Evolutionary conservation across 495 filamentous ascomycete genomes (phyloP), one percentile per base, ranked within the genome.

Genomic region (Lasiosphaeris hirsuta): DNA sequence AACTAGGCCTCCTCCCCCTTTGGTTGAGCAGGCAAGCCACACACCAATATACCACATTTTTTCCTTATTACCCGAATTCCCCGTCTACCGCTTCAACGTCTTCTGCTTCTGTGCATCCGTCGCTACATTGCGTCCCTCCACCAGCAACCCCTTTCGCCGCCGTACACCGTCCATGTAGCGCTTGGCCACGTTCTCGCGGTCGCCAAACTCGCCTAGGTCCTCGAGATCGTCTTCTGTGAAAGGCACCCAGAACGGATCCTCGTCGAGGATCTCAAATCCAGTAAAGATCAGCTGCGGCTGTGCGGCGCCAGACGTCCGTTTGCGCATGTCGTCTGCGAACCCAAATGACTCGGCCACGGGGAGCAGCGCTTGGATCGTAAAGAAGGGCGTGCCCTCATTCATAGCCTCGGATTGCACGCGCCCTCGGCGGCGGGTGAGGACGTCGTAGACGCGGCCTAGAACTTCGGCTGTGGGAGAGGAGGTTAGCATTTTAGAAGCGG

Each of bases 201-300:
- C 94, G 36, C 89, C 95, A 65, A 89, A 76, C 79, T 97, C 92
- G 35, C 94, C 94, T 50, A 97, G 75, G 78, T 98, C 94, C 78
- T 98, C 94, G 49, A 98, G 71, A 61, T 98, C 91, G 69, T 97
- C 94, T 69, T 97, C 94, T 10, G 94, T 97, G 63, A 89, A 89
- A 36, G 94, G 94, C 51, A 92, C 90, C 94, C 94, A 98, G 78
- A 92, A 96, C 0, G 94, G 94, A 80, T 98, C 94, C 65, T 89
- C 82, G 67, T 98, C 88, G 23, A 96, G 78, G 48, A 93, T 82
- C 69, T 96, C 91, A 68, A 89, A 98, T 10, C 94, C 94, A 15
- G 86, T 82, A 69, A 97, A 98, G 55, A 96, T 88, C 10, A 98
- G 80, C 75, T 97, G 94, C 38, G 95, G 95, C 61, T 87, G 86